phyloP scores from a whole-genome alignment of 768 basidiomycete species.

The Cyathus striatus region DNA sequence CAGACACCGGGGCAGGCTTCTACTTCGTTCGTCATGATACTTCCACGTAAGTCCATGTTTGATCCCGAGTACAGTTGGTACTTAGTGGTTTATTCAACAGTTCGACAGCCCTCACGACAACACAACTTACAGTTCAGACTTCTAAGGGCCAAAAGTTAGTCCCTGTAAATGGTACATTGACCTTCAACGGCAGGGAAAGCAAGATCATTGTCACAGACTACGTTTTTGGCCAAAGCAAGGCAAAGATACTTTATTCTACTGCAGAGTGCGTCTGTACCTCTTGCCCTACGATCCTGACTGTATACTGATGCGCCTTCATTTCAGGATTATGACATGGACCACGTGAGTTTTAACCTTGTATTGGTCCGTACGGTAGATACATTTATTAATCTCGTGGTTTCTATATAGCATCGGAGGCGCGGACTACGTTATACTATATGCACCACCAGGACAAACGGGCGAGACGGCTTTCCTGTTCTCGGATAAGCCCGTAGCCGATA shows the following conservation, averaged over 20 bases:
- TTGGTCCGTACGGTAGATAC: too few species aligned
- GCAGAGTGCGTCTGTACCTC: slow-evolving; percentile 30
- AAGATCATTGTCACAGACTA: slow-evolving; percentile 47
- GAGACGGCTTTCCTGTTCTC: slow-evolving; percentile 36
- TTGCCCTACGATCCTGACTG: background rate
- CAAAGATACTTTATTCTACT: slow-evolving; percentile 38
- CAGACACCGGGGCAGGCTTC: slow-evolving; percentile 36
- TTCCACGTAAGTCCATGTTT: slow-evolving; percentile 28
- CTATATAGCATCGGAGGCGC: slow-evolving; percentile 35
- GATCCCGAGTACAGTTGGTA: background rate
- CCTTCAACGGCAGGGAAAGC: slow-evolving; percentile 42
- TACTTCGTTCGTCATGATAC: slow-evolving; percentile 44
- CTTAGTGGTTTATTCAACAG: slow-evolving; percentile 14
- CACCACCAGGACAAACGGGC: slow-evolving; percentile 32
- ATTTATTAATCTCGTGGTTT: too few species aligned
- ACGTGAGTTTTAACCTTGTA: slow-evolving; percentile 31
- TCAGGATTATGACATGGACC: slow-evolving; percentile 50
- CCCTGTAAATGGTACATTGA: slow-evolving; percentile 31
- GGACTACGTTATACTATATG: slow-evolving; percentile 41
- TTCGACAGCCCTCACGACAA: slow-evolving; percentile 38
- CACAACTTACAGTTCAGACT: slow-evolving; percentile 37
- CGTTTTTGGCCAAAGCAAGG: slow-evolving; percentile 29
- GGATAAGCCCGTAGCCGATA: slow-evolving; percentile 19
- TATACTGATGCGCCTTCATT: background rate
- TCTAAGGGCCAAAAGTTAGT: slow-evolving; percentile 31